A percentile compares a stretch with the other conserved stretches of the same genome.
These are phyloP conservation scores for Coelastrella sp. DNA, from an alignment of 139 green algal species.

Conservation along the genomic window DNA sequence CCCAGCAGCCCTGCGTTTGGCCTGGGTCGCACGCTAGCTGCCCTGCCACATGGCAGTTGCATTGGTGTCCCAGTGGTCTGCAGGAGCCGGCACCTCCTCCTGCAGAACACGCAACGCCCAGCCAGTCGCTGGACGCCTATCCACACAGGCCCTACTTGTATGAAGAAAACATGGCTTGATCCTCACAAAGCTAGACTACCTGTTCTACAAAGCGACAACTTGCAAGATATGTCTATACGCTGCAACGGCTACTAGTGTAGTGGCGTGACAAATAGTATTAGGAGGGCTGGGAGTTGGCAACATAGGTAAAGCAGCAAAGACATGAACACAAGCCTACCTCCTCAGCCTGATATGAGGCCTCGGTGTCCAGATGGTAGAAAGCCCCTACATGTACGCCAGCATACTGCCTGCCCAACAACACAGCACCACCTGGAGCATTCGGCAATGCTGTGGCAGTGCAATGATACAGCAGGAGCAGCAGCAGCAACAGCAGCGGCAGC, in stretches of 20 bases:
- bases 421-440: background rate
- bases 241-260: background rate
- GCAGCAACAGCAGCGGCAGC: background rate
- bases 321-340: background rate
- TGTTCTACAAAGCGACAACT: background rate
- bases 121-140: background rate
- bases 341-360: background rate
- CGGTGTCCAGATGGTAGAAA: conserved; percentile 2
- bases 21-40: background rate
- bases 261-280: background rate
- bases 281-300: background rate
- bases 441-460: background rate
- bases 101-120: background rate
- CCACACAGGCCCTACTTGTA: background rate
- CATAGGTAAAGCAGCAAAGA: background rate
- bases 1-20: background rate
- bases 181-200: no score
- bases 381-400: background rate
- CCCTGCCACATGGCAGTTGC: background rate
- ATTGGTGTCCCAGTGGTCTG: background rate
- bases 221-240: background rate
- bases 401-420: background rate
- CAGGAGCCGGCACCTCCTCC: background rate
- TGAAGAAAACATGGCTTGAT: background rate
- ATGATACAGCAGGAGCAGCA: background rate